Percentiles rank a stretch among this genome's conserved stretches.
Conservation (phyloP, 129 eudicot species). For the Saussurea involucrata region DNA sequence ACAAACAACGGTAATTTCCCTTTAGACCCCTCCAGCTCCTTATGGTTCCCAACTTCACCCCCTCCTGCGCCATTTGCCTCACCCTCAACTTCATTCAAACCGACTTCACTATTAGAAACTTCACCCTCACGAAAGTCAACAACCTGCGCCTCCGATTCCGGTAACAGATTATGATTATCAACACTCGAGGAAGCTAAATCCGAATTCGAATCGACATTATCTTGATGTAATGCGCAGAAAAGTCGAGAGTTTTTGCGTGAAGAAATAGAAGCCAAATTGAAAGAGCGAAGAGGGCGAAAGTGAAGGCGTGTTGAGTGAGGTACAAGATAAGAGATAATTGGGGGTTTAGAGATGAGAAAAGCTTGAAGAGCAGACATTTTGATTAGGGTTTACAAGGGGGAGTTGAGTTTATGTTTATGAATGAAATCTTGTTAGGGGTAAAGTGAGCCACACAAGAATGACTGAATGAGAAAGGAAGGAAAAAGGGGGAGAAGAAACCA, state of each 20-base stretch:
- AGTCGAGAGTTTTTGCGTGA: conserved; percentile 16
- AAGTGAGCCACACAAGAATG: conserved; percentile 19
- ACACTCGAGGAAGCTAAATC: conserved; percentile 15
- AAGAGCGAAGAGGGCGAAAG: neutral
- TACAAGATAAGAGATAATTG: conserved; percentile 4
- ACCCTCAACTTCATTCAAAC: neutral
- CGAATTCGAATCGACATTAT: conserved; percentile 32
- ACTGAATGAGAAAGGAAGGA: neutral
- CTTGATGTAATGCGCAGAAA: conserved; percentile 53
- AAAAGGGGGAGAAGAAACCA: neutral
- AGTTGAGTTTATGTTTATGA: no score
- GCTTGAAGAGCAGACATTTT: conserved; percentile 65
- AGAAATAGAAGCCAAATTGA: neutral
- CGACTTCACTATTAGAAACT: neutral
- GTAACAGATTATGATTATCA: neutral
- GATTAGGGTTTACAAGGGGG: conserved; percentile 43
- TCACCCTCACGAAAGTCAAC: conserved; percentile 8
- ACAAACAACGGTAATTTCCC: conserved; percentile 44
- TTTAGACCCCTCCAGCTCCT: conserved; percentile 20
- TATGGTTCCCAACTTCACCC: conserved; percentile 7
- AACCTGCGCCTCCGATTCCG: neutral
- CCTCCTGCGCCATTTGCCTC: neutral
- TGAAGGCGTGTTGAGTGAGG: conserved; percentile 20
- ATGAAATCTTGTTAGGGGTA: neutral
- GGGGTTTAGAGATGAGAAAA: conserved; percentile 48